phyloP scores from a whole-genome alignment of 2,329 filamentous ascomycete species.

The Talaromyces verruculosus region DNA sequence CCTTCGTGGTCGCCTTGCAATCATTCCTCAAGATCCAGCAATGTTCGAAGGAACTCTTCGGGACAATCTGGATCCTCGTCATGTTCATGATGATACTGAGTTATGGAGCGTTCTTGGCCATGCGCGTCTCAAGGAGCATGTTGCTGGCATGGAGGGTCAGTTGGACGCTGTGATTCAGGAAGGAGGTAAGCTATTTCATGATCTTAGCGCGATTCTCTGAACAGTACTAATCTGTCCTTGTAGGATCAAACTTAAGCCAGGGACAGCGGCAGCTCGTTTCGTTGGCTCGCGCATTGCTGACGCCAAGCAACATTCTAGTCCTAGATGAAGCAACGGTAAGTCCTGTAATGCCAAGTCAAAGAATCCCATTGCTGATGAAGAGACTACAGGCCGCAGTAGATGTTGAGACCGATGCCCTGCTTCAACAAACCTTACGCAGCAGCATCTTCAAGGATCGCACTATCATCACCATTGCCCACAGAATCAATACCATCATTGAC shows the following conservation, averaged over 20 bases:
- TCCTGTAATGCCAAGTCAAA: neutral
- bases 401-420: conserved; percentile 65
- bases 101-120: conserved; percentile 96
- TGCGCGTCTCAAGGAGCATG: conserved; percentile 87
- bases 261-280: conserved; percentile 94
- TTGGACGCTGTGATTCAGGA: conserved; percentile 89
- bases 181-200: conserved; percentile 67
- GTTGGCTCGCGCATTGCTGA: conserved; percentile 86
- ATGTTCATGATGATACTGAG: conserved; percentile 95
- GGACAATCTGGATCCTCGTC: conserved; percentile 92
- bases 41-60: conserved; percentile 91
- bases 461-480: conserved; percentile 97
- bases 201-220: neutral
- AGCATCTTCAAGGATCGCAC: conserved; percentile 82
- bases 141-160: conserved; percentile 80
- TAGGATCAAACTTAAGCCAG: conserved; percentile 90
- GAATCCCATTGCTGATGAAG: neutral
- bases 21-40: conserved; percentile 96
- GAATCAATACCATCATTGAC: conserved; percentile 94
- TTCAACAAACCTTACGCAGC: conserved; percentile 63
- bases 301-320: conserved; percentile 94
- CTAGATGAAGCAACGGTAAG: conserved; percentile 90
- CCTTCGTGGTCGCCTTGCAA: conserved; percentile 82
- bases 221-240: neutral
- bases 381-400: conserved; percentile 61